These are phyloP conservation scores for Papiliotrema fonsecae DNA, from an alignment of 1,284 basidiomycete genomes.

Conservation along the genomic window DNA sequence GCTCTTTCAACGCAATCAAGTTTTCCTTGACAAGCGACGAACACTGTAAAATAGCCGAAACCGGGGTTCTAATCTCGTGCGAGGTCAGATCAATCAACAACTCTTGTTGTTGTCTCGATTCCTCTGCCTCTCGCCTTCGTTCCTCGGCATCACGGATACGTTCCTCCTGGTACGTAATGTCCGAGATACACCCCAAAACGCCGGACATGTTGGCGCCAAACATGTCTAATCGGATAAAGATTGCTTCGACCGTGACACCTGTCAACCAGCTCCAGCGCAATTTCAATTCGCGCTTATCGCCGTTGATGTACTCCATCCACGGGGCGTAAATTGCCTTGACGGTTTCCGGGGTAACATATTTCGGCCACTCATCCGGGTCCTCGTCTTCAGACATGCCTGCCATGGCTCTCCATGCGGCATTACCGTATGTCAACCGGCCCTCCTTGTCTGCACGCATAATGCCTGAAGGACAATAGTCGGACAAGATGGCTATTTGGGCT, in stretches of 20 bases:
- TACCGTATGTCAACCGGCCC: constrained; percentile 30
- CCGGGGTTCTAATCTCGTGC: constrained; percentile 46
- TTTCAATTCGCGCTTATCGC: constrained; percentile 12
- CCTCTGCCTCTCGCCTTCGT: constrained; percentile 38
- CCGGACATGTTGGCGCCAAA: constrained; percentile 26
- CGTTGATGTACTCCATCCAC: constrained; percentile 18
- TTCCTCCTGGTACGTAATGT: constrained; percentile 38
- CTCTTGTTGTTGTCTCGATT: constrained; percentile 41
- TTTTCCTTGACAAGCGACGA: constrained; percentile 45
- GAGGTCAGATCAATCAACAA: constrained; percentile 45
- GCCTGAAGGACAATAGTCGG: constrained; percentile 41
- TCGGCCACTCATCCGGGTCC: constrained; percentile 20
- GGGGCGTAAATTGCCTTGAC: constrained; percentile 4
- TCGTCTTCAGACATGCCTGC: constrained; percentile 11
- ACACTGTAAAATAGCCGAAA: constrained; percentile 45
- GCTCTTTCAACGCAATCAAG: constrained; percentile 29
- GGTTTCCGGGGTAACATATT: constrained; percentile 13
- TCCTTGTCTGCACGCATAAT: constrained; percentile 29
- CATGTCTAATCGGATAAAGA: constrained; percentile 36
- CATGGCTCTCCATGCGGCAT: constrained; percentile 28
- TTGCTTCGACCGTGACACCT: constrained; percentile 26
- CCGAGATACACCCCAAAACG: constrained; percentile 36
- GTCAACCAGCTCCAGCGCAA: constrained; percentile 39
- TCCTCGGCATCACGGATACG: constrained; percentile 36
- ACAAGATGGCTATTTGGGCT: constrained; percentile 38